Evolutionary conservation across 1,284 basidiomycete species (phyloP).

Genomic region (Phellopilus nigrolimitatus): DNA sequence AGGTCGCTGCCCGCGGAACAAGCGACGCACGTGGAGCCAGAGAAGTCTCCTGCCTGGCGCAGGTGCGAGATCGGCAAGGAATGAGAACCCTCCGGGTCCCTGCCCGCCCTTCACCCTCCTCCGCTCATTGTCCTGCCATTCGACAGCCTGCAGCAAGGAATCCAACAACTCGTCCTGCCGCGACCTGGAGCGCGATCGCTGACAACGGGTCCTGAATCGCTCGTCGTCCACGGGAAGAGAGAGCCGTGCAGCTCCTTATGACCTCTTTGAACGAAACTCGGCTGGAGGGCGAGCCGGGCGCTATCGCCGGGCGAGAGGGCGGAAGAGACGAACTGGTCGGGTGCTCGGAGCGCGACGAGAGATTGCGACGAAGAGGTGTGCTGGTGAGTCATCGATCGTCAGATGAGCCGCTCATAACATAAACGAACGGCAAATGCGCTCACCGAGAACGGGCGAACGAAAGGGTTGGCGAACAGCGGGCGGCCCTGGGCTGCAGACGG

Average conservation of each 20-base stretch:
- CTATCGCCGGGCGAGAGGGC: neutral
- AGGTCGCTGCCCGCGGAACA: slow-evolving; percentile 30
- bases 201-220: slow-evolving; percentile 27
- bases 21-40: slow-evolving; percentile 30
- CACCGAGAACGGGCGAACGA: neutral
- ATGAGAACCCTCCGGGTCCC: no score
- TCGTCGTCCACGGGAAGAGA: slow-evolving; percentile 48
- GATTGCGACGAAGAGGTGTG: neutral
- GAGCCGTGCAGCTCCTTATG: slow-evolving; percentile 50
- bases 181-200: slow-evolving; percentile 26
- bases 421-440: neutral
- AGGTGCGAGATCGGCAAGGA: no score
- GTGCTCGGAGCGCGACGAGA: neutral
- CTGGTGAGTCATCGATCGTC: neutral
- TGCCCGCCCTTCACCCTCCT: slow-evolving; percentile 33
- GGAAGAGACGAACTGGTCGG: neutral
- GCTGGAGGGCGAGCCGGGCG: neutral
- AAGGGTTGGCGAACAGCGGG: neutral
- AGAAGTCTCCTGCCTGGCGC: no score
- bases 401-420: no score
- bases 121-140: slow-evolving; percentile 35
- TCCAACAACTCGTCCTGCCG: slow-evolving; percentile 43
- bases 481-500: neutral
- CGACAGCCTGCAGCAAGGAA: slow-evolving; percentile 41
- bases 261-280: slow-evolving; percentile 47